Evolutionary conservation across 2,329 filamentous ascomycete genomes (phyloP).

Genomic region (Gremmenia infestans): DNA sequence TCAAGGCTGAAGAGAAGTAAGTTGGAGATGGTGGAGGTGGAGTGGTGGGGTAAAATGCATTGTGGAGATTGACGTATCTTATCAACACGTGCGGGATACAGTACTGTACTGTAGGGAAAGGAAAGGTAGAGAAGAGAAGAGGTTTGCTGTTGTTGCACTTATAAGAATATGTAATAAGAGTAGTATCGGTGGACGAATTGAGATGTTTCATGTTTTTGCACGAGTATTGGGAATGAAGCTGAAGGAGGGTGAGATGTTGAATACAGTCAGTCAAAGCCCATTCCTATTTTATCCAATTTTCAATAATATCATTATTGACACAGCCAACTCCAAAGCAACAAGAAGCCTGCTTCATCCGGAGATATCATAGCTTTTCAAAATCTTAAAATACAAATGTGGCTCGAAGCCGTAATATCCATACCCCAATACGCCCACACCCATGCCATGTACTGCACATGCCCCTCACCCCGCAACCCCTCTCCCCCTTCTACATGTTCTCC

Average conservation of each 20-base stretch:
- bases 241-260: neutral
- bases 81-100: neutral
- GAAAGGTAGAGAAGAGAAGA: neutral
- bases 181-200: neutral
- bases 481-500: constrained; percentile 54
- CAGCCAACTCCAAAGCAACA: neutral
- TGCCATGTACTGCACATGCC: neutral
- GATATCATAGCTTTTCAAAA: neutral
- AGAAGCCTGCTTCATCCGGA: neutral
- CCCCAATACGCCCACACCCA: neutral
- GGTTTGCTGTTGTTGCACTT: neutral
- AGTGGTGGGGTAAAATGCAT: neutral
- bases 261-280: neutral
- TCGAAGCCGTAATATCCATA: neutral
- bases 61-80: neutral
- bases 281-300: neutral
- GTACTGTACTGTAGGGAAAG: neutral
- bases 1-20: neutral
- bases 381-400: neutral
- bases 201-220: neutral
- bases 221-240: neutral
- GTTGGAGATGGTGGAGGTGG: neutral
- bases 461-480: too few species aligned
- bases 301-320: too few species aligned
- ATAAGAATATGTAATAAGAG: too few species aligned